These are phyloP conservation scores for Aureobasidium sp. DNA, from an alignment of 2,329 filamentous ascomycete species.

Conservation along the genomic window DNA sequence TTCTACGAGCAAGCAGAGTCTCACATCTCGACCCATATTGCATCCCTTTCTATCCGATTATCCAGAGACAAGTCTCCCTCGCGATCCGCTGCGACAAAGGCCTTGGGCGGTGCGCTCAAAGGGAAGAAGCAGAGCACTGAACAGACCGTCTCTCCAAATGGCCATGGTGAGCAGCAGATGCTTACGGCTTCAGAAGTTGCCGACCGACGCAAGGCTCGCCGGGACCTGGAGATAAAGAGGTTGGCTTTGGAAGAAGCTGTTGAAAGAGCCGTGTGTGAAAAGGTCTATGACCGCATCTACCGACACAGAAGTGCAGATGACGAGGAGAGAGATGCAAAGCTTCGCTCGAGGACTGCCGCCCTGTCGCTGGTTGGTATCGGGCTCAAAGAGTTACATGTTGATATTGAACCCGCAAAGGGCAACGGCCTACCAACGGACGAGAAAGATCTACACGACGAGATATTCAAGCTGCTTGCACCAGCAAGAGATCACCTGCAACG, in stretches of 20 bases:
- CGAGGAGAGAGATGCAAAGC: constrained; percentile 87
- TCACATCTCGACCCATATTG: constrained; percentile 81
- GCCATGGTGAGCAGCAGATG: constrained; percentile 68
- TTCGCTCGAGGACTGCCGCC: constrained; percentile 88
- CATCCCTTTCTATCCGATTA: constrained; percentile 65
- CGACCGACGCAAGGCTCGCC: constrained; percentile 68
- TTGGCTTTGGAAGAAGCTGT: constrained; percentile 79
- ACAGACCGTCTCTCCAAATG: constrained; percentile 28
- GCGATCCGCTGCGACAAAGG: constrained; percentile 49
- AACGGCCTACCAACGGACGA: constrained; percentile 48
- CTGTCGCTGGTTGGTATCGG: constrained; percentile 87
- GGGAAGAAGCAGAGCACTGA: constrained; percentile 31
- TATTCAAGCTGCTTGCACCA: constrained; percentile 61
- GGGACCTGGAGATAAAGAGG: constrained; percentile 68
- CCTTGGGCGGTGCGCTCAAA: constrained; percentile 47
- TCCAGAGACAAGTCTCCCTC: constrained; percentile 57
- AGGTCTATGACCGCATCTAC: constrained; percentile 73
- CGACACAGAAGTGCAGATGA: constrained; percentile 86
- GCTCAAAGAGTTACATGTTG: constrained; percentile 72
- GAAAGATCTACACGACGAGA: constrained; percentile 52
- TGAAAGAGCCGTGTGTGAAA: constrained; percentile 55
- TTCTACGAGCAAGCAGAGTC: constrained; percentile 77
- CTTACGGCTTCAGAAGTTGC: constrained; percentile 79
- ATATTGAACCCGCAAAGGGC: constrained; percentile 52
- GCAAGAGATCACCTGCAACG: constrained; percentile 60